Evolutionary conservation across 2,329 filamentous ascomycete species (phyloP), one percentile per base, ranked within the genome.

Genomic region (Colletotrichum sp.): DNA sequence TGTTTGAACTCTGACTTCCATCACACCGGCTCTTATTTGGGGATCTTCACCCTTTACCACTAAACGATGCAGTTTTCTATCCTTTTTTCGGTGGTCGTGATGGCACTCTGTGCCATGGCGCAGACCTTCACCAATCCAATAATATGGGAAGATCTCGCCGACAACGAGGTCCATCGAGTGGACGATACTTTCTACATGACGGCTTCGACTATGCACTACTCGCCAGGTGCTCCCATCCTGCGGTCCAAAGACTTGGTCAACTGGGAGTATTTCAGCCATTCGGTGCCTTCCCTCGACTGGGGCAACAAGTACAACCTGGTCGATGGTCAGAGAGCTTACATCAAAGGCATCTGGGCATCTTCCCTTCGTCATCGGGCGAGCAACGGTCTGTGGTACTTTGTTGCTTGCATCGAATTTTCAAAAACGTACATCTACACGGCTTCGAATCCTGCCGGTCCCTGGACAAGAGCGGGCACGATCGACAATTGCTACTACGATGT

Each of bases 311-410:
- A 90, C 80, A 82, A 88, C 78, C 80, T 91, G 21, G 82, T 82
- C 13, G 83, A 82, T 65, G 83, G 82, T 8, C 82, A 82, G 8
- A 81, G 83, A 5, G 88, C 88, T 2, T 91, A 91, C 76, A 84
- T 88, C 12, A 83, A 86, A 68, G 89, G 89, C 7, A 90, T 88
- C 36, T 91, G 88, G 87, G 89, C 90, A 0, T 89, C 86, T 4
- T 87, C 86, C 1, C 82, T 91, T 43, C 72, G 76, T 10, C 78
- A 78, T 38, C 75, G 78, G 8, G 67, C 73, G 28, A 74, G 72
- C 66, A 75, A 78, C 24, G 75, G 69, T 9, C 43, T 71, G 7
- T 78, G 67, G 26, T 78, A 78, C 48, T 78, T 75, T 55, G 58
- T 76, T 13, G 78, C 75, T 2, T 78, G 76, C 67, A 78, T 78